Base-by-base conservation (phyloP, 2,329 filamentous ascomycete species). In the Ophiostoma pallidulum region DNA sequence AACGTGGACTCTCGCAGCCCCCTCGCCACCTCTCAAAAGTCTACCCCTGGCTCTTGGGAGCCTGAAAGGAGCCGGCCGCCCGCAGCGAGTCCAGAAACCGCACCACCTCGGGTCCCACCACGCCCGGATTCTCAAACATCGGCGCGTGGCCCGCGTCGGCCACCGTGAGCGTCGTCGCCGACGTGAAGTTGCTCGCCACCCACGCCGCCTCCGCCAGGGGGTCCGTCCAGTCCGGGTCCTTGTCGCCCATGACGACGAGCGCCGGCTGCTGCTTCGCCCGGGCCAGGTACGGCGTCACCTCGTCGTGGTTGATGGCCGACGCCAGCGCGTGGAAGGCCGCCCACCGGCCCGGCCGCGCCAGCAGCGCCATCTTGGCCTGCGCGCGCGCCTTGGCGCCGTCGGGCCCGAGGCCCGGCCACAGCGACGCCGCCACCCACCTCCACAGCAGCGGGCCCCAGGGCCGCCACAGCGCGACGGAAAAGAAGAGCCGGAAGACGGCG, bases 171-270 rank as follows among this genome's bases (percentile, higher is more conserved):
- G 39, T 51, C 10, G 45, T 45, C 12, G 46, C 41, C 5, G 20
- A 14, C 7, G 7, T 43, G 41, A 57, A 57, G 20, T 53, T 41
- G 16, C 43, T 37, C 9, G 52, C 52, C 14, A 56, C 49, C 55
- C 55, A 57, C 18, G 18, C 36, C n/a, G 55, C 55, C 49, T 57
- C 55, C 31, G 39, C 51, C 16, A 50, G 4, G 6, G 55, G 55
- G 19, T 51, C 33, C 24, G 22, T 38, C 52, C 52, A 57, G 51
- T 57, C 55, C 6, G 55, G 55, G 48, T 57, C 55, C 28, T 49
- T 44, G 35, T 52, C 52, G 40, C 55, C 55, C 12, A 57, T 40
- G 12, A 57, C 55, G 8, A 56, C 52, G 8, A 57, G 54, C 14
- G 48, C 52, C 26, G 52, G 50, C 35, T 47, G 43, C 26, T 14